Base-by-base conservation (phyloP, 2,329 filamentous ascomycete genomes). In the Balansia obtecta region DNA sequence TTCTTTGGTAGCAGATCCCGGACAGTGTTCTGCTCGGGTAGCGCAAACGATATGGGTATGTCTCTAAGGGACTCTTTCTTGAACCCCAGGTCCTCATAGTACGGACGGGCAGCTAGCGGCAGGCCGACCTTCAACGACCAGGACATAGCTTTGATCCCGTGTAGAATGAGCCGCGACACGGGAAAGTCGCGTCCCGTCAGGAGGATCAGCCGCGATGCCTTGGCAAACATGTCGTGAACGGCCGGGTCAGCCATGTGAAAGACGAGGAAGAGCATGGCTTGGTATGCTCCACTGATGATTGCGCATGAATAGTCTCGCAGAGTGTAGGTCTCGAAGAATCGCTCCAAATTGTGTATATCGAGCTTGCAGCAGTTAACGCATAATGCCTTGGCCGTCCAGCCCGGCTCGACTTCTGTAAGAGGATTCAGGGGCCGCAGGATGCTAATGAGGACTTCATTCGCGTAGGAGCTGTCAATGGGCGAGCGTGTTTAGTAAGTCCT, bases 101-200 rank as follows among this genome's bases (percentile, higher is more conserved):
- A 48, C 12, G 46, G 48, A 10, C 42, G 44, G 3, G 53, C 50
- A 34, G 50, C 38, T 2, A 44, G 12, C 16, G 54, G 56, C 33
- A 58, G 30, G 12, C 41, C 15, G 10, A 54, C 41, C 32, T 52
- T 51, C 22, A 54, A 44, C 9, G 43, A 45, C 52, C 52, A 52
- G 5, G 53, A 52, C 46, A 58, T 51, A 15, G 52, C 51, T 47
- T 54, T 54, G 50, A 56, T 48, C 20, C 49, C 49, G 13, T 56
- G 52, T 34, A 56, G 45, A 12, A 56, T 50, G 40, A 50, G 56
- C 33, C 49, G 39, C 10, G 49, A 49, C 48, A 56, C 53, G 38
- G 50, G 51, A 43, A 52, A 52, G 34, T 55, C 52, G 6, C 34
- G 15, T 9, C 32, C 45, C 6, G 45, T 56, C 37, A 43, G 40